Percentiles rank a stretch among this genome's conserved stretches.
Conservation (phyloP, 352 stramenopile species). For the Globisporangium solare region DNA sequence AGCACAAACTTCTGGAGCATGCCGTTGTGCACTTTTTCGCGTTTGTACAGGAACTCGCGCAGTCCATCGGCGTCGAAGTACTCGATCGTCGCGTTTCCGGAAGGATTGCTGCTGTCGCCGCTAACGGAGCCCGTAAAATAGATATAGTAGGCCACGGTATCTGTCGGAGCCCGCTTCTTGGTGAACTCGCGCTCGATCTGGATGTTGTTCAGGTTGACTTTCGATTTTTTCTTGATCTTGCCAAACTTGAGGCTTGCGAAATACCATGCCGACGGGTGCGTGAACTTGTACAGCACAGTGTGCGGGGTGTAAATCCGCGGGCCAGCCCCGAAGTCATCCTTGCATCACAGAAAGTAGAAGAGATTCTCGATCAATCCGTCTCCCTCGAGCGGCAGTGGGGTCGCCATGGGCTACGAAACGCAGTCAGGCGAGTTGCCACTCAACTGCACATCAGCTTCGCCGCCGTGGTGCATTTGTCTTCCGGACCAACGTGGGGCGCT, state of each 20-base stretch:
- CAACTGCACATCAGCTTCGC: too few relatives aligned
- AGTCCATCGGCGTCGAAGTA: slow-evolving; percentile 89
- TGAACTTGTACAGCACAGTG: slow-evolving; percentile 92
- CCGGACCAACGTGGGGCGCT: too few relatives aligned
- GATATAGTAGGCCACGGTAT: slow-evolving; percentile 93
- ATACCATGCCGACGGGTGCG: slow-evolving; percentile 92
- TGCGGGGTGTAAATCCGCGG: slow-evolving; percentile 90
- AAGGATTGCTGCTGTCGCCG: not conserved
- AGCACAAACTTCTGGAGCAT: slow-evolving; percentile 94
- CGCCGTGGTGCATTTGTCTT: too few relatives aligned
- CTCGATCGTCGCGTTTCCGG: slow-evolving; percentile 75
- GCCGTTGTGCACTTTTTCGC: slow-evolving; percentile 87
- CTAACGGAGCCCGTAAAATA: slow-evolving; percentile 22
- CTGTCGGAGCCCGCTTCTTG: slow-evolving; percentile 68
- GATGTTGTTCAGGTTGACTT: slow-evolving; percentile 87
- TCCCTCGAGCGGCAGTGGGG: slow-evolving; percentile 66
- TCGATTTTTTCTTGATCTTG: slow-evolving; percentile 91
- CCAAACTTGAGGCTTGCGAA: slow-evolving; percentile 86
- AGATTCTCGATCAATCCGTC: slow-evolving; percentile 87
- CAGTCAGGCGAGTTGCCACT: too few relatives aligned
- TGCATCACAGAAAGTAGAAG: slow-evolving; percentile 88
- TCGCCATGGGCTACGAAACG: slow-evolving; percentile 29
- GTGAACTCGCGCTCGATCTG: slow-evolving; percentile 94
- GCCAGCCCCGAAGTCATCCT: slow-evolving; percentile 87
- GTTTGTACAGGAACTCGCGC: slow-evolving; percentile 91